A percentile compares a stretch with the other conserved stretches of the same genome.
phyloP scores from a whole-genome alignment of 108 stramenopile genomes.

The Nannochloropsis gaditana region DNA sequence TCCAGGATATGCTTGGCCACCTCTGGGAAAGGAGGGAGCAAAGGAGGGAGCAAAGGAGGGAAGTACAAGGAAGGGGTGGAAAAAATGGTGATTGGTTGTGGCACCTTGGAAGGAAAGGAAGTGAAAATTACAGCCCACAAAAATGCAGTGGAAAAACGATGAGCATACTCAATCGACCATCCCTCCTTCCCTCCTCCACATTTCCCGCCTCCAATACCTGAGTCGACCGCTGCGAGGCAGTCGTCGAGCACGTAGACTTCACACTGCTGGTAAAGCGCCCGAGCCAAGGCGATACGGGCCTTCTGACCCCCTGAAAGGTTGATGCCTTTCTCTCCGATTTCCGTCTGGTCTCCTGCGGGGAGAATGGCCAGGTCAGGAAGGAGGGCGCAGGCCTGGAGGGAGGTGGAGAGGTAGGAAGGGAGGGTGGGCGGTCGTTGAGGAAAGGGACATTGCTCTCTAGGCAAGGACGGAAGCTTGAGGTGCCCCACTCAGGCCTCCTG shows the following conservation, averaged over 20 bases:
- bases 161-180: background rate
- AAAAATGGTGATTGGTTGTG: too few species aligned
- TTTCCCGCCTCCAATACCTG: constrained; percentile 22
- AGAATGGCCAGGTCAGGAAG: constrained; percentile 67
- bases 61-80: background rate
- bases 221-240: constrained; percentile 84
- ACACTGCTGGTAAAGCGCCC: constrained; percentile 80
- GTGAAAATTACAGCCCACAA: background rate
- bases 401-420: background rate
- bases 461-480: too few species aligned
- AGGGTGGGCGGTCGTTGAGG: background rate
- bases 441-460: too few species aligned
- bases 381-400: constrained; percentile 60
- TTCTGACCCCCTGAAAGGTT: constrained; percentile 88
- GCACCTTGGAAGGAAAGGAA: background rate
- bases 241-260: constrained; percentile 86
- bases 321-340: constrained; percentile 88
- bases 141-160: background rate
- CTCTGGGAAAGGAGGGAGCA: constrained; percentile 43
- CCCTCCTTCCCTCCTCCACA: background rate
- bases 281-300: constrained; percentile 82
- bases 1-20: constrained; percentile 79
- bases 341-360: constrained; percentile 73
- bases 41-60: too few species aligned
- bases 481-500: too few species aligned